phyloP scores from a whole-genome alignment of 2,329 filamentous ascomycete genomes.

The Fusarium mexicanum region DNA sequence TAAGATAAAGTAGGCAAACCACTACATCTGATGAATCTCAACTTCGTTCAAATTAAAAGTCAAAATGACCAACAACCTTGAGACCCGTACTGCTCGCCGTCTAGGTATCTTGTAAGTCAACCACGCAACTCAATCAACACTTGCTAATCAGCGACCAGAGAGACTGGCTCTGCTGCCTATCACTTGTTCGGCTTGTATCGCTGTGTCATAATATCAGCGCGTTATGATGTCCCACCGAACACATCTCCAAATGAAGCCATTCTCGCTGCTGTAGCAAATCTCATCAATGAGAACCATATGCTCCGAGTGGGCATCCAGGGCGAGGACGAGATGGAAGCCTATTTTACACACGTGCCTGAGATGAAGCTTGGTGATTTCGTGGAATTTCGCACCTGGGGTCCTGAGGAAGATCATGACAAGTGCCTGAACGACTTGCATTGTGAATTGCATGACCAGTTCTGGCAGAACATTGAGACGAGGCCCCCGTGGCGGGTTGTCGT shows the following conservation, averaged over 20 bases:
- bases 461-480: slow-evolving; percentile 50
- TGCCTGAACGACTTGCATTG: slow-evolving; percentile 49
- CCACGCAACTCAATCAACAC: background rate
- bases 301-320: slow-evolving; percentile 60
- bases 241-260: slow-evolving; percentile 37
- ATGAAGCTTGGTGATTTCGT: slow-evolving; percentile 58
- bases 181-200: slow-evolving; percentile 59
- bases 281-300: slow-evolving; percentile 57
- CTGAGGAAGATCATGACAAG: slow-evolving; percentile 45
- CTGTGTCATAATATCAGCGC: slow-evolving; percentile 57
- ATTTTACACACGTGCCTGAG: slow-evolving; percentile 54
- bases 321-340: slow-evolving; percentile 55
- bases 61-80: slow-evolving; percentile 10
- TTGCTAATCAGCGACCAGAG: slow-evolving; percentile 45
- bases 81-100: slow-evolving; percentile 34
- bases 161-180: slow-evolving; percentile 57
- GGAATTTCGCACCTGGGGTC: slow-evolving; percentile 44
- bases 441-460: slow-evolving; percentile 53
- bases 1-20: background rate
- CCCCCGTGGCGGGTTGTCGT: slow-evolving; percentile 61
- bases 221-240: slow-evolving; percentile 47
- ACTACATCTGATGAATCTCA: background rate
- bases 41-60: background rate
- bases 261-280: slow-evolving; percentile 50
- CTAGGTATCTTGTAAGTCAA: slow-evolving; percentile 41